Evolutionary conservation across 2,329 filamentous ascomycete species (phyloP).

Genomic region (Raffaelea arxii): DNA sequence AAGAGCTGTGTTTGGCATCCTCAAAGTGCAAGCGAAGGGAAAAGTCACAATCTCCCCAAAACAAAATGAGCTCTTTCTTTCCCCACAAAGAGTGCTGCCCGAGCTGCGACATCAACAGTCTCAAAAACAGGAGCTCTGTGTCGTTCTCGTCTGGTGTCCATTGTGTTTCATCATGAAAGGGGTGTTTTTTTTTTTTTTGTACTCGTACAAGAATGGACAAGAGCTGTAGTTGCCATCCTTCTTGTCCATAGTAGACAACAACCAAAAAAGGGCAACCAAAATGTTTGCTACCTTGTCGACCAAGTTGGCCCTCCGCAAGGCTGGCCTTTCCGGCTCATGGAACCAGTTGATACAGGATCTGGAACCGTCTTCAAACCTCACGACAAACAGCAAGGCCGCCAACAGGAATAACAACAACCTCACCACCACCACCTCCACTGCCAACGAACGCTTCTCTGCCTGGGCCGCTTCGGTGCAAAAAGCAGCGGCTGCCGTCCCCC

Average conservation of each 20-base stretch:
- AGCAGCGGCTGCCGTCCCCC: slow-evolving; percentile 40
- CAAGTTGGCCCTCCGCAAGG: slow-evolving; percentile 49
- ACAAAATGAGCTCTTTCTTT: too few species aligned
- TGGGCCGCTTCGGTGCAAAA: slow-evolving; percentile 40
- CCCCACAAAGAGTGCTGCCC: not conserved
- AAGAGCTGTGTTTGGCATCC: too few species aligned
- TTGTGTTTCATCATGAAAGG: not conserved
- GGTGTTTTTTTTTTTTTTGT: not conserved
- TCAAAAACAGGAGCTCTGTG: not conserved
- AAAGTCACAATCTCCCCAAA: too few species aligned
- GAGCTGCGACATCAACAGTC: too few species aligned
- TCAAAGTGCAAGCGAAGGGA: too few species aligned
- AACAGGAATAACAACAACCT: slow-evolving; percentile 20
- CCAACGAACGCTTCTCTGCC: slow-evolving; percentile 4
- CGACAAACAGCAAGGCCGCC: slow-evolving; percentile 22
- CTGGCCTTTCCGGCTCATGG: slow-evolving; percentile 43
- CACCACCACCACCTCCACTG: slow-evolving; percentile 15
- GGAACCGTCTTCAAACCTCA: too few species aligned
- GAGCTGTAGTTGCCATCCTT: too few species aligned
- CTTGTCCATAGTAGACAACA: not conserved
- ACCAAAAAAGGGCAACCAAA: slow-evolving; percentile 10
- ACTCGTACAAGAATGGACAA: too few species aligned
- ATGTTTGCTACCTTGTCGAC: slow-evolving; percentile 49
- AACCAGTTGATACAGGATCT: too few species aligned
- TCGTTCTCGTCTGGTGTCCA: not conserved